A percentile compares a stretch with the other conserved stretches of the same genome.
Evolutionary conservation across 352 stramenopile species (phyloP).

Genomic region (Thraustotheca clavata): DNA sequence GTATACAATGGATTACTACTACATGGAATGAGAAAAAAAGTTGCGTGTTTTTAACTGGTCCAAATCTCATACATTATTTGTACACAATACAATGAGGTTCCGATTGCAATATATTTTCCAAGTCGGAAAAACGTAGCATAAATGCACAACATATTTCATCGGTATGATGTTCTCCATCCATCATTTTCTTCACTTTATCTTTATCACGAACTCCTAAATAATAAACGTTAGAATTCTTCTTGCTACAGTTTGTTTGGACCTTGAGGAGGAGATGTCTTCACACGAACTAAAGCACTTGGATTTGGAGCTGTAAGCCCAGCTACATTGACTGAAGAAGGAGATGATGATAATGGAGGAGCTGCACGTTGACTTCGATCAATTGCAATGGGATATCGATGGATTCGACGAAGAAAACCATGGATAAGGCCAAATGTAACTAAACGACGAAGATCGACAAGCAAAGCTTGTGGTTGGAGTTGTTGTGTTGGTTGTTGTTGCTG

Average conservation of each 20-base stretch:
- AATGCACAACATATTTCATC: conserved; percentile 75
- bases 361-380: conserved; percentile 6
- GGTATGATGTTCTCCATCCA: conserved; percentile 75
- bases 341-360: conserved; percentile 6
- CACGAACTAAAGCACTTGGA: neutral
- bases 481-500: too few species aligned
- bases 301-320: neutral
- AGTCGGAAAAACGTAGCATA: conserved; percentile 58
- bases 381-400: conserved; percentile 77
- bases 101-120: conserved; percentile 53
- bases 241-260: neutral
- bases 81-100: conserved; percentile 67
- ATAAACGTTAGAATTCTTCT: neutral
- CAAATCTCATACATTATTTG: conserved; percentile 32
- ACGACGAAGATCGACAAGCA: conserved; percentile 60
- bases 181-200: conserved; percentile 69
- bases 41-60: neutral
- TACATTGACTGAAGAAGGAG: conserved; percentile 15
- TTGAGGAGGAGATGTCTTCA: conserved; percentile 13
- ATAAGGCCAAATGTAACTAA: conserved; percentile 87
- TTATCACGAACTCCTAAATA: conserved; percentile 22
- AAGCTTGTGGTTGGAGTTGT: too few species aligned
- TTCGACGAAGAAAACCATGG: conserved; percentile 69
- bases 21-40: too few species aligned
- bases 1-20: too few species aligned